Base-by-base conservation (phyloP, 768 basidiomycete genomes). In the Kwoniella europaea region DNA sequence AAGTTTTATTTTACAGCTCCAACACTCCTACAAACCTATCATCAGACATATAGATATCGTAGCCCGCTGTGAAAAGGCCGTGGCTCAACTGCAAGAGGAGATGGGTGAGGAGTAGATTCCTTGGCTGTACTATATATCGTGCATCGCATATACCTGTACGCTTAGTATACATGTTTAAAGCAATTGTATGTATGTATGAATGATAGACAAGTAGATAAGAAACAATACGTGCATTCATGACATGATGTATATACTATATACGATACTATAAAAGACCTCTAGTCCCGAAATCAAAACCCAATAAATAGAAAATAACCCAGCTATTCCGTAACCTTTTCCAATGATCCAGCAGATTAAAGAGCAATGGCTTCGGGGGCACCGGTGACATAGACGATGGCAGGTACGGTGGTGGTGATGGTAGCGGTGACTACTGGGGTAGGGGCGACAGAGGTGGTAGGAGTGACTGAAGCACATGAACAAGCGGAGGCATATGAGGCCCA, bases 21-120 rank as follows among this genome's bases (percentile, higher is more conserved):
- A 74, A 65, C 73, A 74, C 46, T 62, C 61, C 24, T 74, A 74
- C 35, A 74, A 74, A 65, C 69, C 73, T 7, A 71, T 68, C 56
- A 74, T 74, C 1, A 43, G 73, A 18, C 69, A 71, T 71, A 67
- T 63, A 10, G 73, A 74, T 50, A 22, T 74, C 42, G 66, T 64
- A 2, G 67, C 65, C 27, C 53, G 73, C 16, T 74, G 73, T 63
- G 73, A 74, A 44, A 67, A 65, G 44, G 68, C 69, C 43, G 69
- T 71, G 0, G 22, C 24, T 4, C 29, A 20, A 4, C 65, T 74
- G 7, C 68, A 71, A 43, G 29, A 42, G n/a, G 72, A 74, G 55
- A 66, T 74, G 41, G 68, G 35, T 12, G 72, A 69, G 4, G 72
- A 35, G n/a, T 73, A 61, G 13, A 18, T 12, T 4, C 1, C 3